These are phyloP conservation scores for Ceratocystis alfenasii DNA, from an alignment of 2,329 filamentous ascomycete genomes.

Conservation along the genomic window DNA sequence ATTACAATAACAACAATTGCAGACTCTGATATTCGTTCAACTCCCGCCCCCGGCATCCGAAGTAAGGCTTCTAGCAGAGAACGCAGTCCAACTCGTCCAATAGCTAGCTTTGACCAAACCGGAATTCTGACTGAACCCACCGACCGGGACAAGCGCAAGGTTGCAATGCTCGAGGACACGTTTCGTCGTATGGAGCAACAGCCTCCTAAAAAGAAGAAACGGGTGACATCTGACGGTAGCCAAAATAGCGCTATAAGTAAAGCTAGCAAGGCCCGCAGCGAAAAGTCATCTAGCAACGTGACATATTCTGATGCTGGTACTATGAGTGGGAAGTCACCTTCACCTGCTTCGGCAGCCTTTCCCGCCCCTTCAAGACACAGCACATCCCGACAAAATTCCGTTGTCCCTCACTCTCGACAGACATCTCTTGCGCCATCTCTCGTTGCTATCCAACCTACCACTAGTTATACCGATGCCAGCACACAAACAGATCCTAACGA, in stretches of 20 bases:
- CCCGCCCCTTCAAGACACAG: conserved; percentile 26
- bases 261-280: conserved; percentile 6
- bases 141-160: conserved; percentile 55
- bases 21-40: conserved; percentile 42
- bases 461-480: conserved; percentile 38
- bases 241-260: conserved; percentile 25
- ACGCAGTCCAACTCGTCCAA: conserved; percentile 44
- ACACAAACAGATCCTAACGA: conserved; percentile 46
- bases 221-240: conserved; percentile 45
- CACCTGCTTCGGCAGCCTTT: conserved; percentile 34
- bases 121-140: conserved; percentile 52
- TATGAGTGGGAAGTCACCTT: conserved; percentile 42
- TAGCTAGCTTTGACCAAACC: conserved; percentile 48
- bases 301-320: conserved; percentile 44
- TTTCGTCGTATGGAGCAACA: conserved; percentile 52
- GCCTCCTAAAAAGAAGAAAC: conserved; percentile 48
- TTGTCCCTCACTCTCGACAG: conserved; percentile 28
- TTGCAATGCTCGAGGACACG: conserved; percentile 52
- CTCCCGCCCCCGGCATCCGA: conserved; percentile 40
- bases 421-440: conserved; percentile 11
- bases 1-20: conserved; percentile 11
- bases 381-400: conserved; percentile 32
- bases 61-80: conserved; percentile 58
- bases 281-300: conserved; percentile 20
- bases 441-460: background rate